Base-by-base conservation (phyloP, 306 rosid species). In the Comarum palustre region DNA sequence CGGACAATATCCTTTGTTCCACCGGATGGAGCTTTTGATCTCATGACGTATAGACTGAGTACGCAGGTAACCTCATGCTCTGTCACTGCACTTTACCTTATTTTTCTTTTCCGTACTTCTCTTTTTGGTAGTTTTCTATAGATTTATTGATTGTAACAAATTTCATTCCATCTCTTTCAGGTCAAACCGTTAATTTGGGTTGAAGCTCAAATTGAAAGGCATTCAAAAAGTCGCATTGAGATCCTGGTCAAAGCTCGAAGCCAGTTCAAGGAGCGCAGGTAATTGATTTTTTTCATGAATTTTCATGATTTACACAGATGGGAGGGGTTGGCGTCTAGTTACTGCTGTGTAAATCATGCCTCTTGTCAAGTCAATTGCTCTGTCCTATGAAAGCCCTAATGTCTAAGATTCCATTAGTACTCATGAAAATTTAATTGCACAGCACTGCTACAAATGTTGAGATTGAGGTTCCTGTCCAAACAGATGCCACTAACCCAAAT, bases 231-330 rank as follows among this genome's bases (percentile, higher is more conserved):
- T 70, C 96, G 98, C 72, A 85, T 93, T 22, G 98, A 93, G 88
- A 88, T 93, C 43, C 84, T 81, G 87, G 98, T 93, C 71, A 93
- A 93, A 78, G 96, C 98, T 65, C 86, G 98, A 81, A 93, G 98
- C 84, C 98, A 93, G 83, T 93, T 87, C 82, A 93, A 93, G 96
- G 98, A 93, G 87, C 97, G 98, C 38, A 93, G 98, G 98, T 93
- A 88, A 61, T 64, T 60, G 46, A 52, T 12, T 58, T 39, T 12
- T 64, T 32, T 64, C 22, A 58, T 57, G 45, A 8, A 25, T 52
- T 47, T 45, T 66, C 12, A 67, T 58, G 70, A n/a, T n/a, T n/a
- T n/a, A n/a, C n/a, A n/a, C n/a, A 64, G 66, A 58, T 61, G 50
- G 61, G 59, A 10, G 54, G 71, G 75, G 47, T 73, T 16, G 51